phyloP scores from a whole-genome alignment of 163 green algal genomes.

The Chlorella variabilis region DNA sequence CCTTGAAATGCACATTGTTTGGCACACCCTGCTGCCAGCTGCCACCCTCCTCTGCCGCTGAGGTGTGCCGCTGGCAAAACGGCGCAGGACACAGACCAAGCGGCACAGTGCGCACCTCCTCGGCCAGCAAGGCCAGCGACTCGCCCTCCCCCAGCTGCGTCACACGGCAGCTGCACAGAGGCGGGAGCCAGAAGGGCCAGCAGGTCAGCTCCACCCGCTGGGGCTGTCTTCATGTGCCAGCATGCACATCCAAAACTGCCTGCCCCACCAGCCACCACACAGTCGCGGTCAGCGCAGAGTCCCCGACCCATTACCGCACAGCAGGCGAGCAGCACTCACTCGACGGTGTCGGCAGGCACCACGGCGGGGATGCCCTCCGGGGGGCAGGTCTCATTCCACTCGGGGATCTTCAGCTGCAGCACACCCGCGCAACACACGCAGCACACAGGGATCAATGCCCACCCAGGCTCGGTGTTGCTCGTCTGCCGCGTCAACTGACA shows the following conservation, averaged over 20 bases:
- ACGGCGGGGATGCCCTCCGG: conserved; percentile 13
- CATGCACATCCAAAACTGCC: too few relatives aligned
- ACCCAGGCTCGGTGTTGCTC: too few relatives aligned
- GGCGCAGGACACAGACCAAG: neutral
- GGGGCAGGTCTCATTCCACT: conserved; percentile 25
- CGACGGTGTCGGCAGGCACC: conserved; percentile 22
- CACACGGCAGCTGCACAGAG: conserved; percentile 17
- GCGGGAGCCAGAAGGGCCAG: neutral
- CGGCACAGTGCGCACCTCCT: neutral
- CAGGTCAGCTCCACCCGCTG: too few relatives aligned
- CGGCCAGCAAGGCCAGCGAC: conserved; percentile 3
- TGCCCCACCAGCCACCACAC: too few relatives aligned
- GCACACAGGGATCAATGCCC: neutral
- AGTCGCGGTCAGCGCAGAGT: too few relatives aligned
- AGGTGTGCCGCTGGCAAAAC: neutral
- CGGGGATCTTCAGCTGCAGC: conserved; percentile 10
- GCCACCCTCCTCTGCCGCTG: too few relatives aligned
- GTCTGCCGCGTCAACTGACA: too few relatives aligned
- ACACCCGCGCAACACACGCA: neutral
- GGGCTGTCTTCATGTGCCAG: too few relatives aligned
- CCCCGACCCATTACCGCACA: too few relatives aligned
- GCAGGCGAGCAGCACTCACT: too few relatives aligned
- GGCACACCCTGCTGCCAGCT: too few relatives aligned
- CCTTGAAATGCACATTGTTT: too few relatives aligned
- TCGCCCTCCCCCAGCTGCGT: neutral